Percentiles rank a stretch among this genome's conserved stretches.
phyloP scores from a whole-genome alignment of 768 basidiomycete genomes.

The Exsudoporus frostii region DNA sequence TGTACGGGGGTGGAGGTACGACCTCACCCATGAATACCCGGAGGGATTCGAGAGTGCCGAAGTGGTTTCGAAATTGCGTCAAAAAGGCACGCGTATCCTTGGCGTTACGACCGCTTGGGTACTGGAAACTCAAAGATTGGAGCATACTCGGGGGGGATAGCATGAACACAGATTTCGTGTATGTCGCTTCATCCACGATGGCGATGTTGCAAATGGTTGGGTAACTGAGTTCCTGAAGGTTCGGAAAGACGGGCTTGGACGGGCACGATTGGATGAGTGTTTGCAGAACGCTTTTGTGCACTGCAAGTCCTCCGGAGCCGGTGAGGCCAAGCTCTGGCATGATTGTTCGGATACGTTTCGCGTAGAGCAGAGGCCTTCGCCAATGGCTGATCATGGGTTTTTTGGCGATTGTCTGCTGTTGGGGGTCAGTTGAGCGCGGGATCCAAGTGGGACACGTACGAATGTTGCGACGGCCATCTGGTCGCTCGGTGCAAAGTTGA shows the following conservation, averaged over 20 bases:
- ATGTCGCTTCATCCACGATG: slow-evolving; percentile 10
- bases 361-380: slow-evolving; percentile 17
- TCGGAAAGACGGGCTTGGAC: slow-evolving; percentile 18
- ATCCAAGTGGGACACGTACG: slow-evolving; percentile 1
- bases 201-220: slow-evolving; percentile 18
- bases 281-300: slow-evolving; percentile 17
- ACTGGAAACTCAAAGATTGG: slow-evolving; percentile 13
- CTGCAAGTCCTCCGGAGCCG: slow-evolving; percentile 9
- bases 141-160: slow-evolving; percentile 6
- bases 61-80: slow-evolving; percentile 9
- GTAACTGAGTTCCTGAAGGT: slow-evolving; percentile 21
- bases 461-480: slow-evolving; percentile 16
- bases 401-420: slow-evolving; percentile 12
- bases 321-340: slow-evolving; percentile 4
- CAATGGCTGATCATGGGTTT: slow-evolving; percentile 14
- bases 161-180: slow-evolving; percentile 11
- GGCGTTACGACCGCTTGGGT: slow-evolving; percentile 10
- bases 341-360: slow-evolving; percentile 16
- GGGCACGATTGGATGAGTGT: slow-evolving; percentile 22
- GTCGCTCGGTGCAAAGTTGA: slow-evolving; percentile 14
- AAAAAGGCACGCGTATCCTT: slow-evolving; percentile 16
- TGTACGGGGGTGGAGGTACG: background rate
- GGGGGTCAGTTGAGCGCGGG: background rate
- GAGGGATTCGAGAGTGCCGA: slow-evolving; percentile 10
- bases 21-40: slow-evolving; percentile 18